phyloP scores from a whole-genome alignment of 2,329 filamentous ascomycete genomes.

The Teratosphaeriaceae sp. region DNA sequence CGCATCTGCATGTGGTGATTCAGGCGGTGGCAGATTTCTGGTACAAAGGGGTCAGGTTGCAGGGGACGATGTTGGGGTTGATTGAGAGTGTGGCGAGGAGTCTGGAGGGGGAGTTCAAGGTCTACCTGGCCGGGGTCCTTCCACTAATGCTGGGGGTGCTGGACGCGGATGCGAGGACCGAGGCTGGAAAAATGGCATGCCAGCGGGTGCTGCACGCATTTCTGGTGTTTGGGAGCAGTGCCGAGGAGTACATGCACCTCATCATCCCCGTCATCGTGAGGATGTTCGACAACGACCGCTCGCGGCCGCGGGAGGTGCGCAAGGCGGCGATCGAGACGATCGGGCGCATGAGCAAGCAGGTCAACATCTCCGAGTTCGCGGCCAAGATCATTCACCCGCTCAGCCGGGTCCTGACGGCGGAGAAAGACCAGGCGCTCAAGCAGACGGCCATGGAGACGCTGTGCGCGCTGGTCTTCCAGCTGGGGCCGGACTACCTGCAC shows the following conservation, averaged over 20 bases:
- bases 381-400: conserved; percentile 94
- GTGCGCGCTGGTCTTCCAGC: conserved; percentile 89
- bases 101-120: conserved; percentile 95
- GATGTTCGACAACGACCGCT: conserved; percentile 70
- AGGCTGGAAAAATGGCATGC: conserved; percentile 37
- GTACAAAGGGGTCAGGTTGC: conserved; percentile 71
- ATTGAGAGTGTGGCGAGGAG: conserved; percentile 92
- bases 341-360: conserved; percentile 87
- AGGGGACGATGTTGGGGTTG: conserved; percentile 83
- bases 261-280: conserved; percentile 94
- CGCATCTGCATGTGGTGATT: conserved; percentile 81
- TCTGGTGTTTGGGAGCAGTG: conserved; percentile 88
- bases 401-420: conserved; percentile 68
- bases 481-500: conserved; percentile 90
- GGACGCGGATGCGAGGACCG: conserved; percentile 79
- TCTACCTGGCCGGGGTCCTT: conserved; percentile 84
- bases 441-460: conserved; percentile 85
- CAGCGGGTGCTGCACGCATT: conserved; percentile 83
- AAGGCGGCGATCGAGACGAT: conserved; percentile 92
- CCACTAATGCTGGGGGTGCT: conserved; percentile 92
- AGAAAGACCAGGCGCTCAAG: conserved; percentile 66
- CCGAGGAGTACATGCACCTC: conserved; percentile 98
- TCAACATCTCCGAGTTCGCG: conserved; percentile 95
- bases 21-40: conserved; percentile 85
- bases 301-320: conserved; percentile 57